Evolutionary conservation across 225 moss, liverwort and hornwort species (phyloP), one percentile per base, ranked within the genome.

Genomic region (Pseudoscleropodium purum): DNA sequence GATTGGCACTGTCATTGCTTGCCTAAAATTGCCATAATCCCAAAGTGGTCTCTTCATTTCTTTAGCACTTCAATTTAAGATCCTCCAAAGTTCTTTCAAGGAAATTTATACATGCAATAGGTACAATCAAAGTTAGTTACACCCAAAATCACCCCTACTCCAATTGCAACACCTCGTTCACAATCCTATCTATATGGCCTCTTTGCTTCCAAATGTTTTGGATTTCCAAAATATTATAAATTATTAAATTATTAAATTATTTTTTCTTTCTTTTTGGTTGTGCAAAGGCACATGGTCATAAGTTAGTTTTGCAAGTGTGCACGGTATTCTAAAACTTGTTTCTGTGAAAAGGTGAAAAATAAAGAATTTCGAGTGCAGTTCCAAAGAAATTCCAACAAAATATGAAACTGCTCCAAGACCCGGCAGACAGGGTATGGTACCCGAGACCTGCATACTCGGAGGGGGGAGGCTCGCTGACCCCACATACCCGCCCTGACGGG

Each of bases 391-490:
- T 43, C 26, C 43, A 27, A 15, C 41, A 14, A 25, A 41, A 25
- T 30, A 8, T 20, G 9, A 78, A 36, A 52, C 52, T 52, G 34
- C 77, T 52, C 36, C 24, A 36, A 36, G 77, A 77, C 36, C 77
- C 54, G 51, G 23, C 3, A 24, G 36, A 24, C 24, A 14, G 52
- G 79, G 56, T n/a, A n/a, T 11, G 37, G n/a, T 16, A 7, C 11
- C 15, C 0, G 0, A 11, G n/a, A 4, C n/a, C 2, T 3, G 37
- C 37, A 25, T 26, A 37, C 56, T 3, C 56, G 37, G 25, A 6
- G 2, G 11, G 18, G 29, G 37, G 11, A 5, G 56, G 3, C 25
- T 14, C 18, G 80, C 18, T 37, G 60, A 31, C 43, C 41, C 9
- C 20, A 41, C 30, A 5, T 63, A 82, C 82, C 82, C 47, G 82